phyloP scores from a whole-genome alignment of 2,329 filamentous ascomycete genomes.

The Monosporascus ibericus region DNA sequence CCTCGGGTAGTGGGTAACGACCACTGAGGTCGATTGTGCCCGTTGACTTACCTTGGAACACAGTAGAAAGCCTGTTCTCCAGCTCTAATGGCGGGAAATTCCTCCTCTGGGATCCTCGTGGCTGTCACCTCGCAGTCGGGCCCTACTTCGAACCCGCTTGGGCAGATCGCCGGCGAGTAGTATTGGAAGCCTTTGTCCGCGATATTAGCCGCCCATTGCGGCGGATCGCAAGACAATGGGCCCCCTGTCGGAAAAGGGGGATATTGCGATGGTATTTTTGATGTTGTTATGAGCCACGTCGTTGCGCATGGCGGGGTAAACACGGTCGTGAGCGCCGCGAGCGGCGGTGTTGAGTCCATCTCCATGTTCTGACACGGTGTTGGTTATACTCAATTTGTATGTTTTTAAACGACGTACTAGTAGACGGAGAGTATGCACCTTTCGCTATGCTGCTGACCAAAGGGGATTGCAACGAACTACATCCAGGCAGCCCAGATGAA shows the following conservation, averaged over 20 bases:
- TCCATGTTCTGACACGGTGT: neutral
- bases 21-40: conserved; percentile 1
- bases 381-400: neutral
- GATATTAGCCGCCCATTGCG: conserved; percentile 29
- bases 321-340: conserved; percentile 34
- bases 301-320: conserved; percentile 34
- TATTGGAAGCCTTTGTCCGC: conserved; percentile 29
- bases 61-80: conserved; percentile 28
- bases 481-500: neutral
- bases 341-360: conserved; percentile 12
- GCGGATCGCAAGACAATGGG: conserved; percentile 28
- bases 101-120: conserved; percentile 19
- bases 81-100: conserved; percentile 22
- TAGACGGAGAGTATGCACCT: neutral
- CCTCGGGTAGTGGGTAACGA: too few species aligned
- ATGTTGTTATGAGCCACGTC: conserved; percentile 33
- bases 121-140: conserved; percentile 21
- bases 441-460: neutral
- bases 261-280: conserved; percentile 32
- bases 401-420: neutral
- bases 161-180: conserved; percentile 36
- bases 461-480: neutral
- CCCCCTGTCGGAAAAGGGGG: conserved; percentile 28
- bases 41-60: conserved; percentile 22
- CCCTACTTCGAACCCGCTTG: conserved; percentile 29